These are phyloP conservation scores for Hemisphaericaspora subhashii DNA, from an alignment of 1,139 yeast species.

Conservation along the genomic window DNA sequence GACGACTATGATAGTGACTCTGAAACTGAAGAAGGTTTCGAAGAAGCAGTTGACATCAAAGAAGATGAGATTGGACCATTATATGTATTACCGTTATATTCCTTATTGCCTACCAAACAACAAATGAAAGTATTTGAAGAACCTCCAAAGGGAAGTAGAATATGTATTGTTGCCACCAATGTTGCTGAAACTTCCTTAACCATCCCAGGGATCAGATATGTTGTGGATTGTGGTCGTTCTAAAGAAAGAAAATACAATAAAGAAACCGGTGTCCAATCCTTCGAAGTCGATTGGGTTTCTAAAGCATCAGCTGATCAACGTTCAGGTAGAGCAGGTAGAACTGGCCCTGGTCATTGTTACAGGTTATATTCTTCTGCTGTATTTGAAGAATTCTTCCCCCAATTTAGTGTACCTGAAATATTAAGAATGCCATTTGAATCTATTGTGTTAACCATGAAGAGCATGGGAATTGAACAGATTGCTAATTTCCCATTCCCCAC, in stretches of 20 bases:
- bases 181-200: slow-evolving; percentile 98
- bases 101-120: slow-evolving; percentile 86
- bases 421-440: slow-evolving; percentile 95
- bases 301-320: slow-evolving; percentile 96
- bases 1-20: slow-evolving; percentile 36
- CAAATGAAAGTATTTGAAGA: slow-evolving; percentile 90
- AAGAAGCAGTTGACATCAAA: slow-evolving; percentile 71
- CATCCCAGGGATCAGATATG: slow-evolving; percentile 93
- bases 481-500: slow-evolving; percentile 96
- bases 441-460: slow-evolving; percentile 89
- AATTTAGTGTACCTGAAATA: slow-evolving; percentile 87
- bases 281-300: slow-evolving; percentile 88
- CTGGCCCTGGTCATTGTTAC: slow-evolving; percentile 98
- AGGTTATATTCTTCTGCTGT: slow-evolving; percentile 94
- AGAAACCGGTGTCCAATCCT: slow-evolving; percentile 88
- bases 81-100: slow-evolving; percentile 88
- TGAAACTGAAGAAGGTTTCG: slow-evolving; percentile 88
- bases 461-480: slow-evolving; percentile 93
- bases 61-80: slow-evolving; percentile 81
- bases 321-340: slow-evolving; percentile 98
- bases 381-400: slow-evolving; percentile 79
- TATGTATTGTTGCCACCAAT: slow-evolving; percentile 94
- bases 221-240: slow-evolving; percentile 91
- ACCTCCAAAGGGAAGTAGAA: slow-evolving; percentile 82
- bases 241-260: slow-evolving; percentile 85